Conservation (phyloP, 1,284 basidiomycete genomes). For the Cerrena zonata region DNA sequence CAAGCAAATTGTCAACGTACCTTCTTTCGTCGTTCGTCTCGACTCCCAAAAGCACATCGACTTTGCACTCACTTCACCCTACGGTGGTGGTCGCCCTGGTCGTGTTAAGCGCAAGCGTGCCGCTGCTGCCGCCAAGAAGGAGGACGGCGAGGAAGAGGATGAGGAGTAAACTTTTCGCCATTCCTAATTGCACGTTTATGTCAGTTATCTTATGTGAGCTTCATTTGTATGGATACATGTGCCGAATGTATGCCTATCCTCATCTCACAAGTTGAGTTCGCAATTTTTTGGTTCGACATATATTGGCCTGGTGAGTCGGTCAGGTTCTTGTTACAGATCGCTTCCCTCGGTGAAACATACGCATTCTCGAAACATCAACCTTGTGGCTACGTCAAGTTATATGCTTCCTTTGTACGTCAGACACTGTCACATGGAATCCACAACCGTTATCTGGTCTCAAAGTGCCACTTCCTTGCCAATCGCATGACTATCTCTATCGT, state of each 20-base stretch:
- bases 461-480: too few relatives aligned
- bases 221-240: constrained; percentile 27
- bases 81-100: constrained; percentile 93
- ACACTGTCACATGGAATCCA: too few relatives aligned
- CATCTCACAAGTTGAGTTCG: too few relatives aligned
- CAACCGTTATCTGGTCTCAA: too few relatives aligned
- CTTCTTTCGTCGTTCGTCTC: constrained; percentile 96
- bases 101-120: constrained; percentile 99
- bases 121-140: constrained; percentile 86
- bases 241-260: constrained; percentile 13
- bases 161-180: constrained; percentile 59
- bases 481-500: too few relatives aligned
- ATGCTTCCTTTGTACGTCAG: too few relatives aligned
- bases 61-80: constrained; percentile 95
- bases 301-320: too few relatives aligned
- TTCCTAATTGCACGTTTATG: constrained; percentile 18
- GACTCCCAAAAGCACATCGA: constrained; percentile 99
- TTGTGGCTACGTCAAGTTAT: too few relatives aligned
- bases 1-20: constrained; percentile 99
- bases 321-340: too few relatives aligned
- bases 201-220: constrained; percentile 25
- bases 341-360: too few relatives aligned
- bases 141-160: constrained; percentile 84
- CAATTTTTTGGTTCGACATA: neutral
- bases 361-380: too few relatives aligned